phyloP scores from a whole-genome alignment of 805 yeast genomes.

The Zygosaccharomyces gambellarensis region DNA sequence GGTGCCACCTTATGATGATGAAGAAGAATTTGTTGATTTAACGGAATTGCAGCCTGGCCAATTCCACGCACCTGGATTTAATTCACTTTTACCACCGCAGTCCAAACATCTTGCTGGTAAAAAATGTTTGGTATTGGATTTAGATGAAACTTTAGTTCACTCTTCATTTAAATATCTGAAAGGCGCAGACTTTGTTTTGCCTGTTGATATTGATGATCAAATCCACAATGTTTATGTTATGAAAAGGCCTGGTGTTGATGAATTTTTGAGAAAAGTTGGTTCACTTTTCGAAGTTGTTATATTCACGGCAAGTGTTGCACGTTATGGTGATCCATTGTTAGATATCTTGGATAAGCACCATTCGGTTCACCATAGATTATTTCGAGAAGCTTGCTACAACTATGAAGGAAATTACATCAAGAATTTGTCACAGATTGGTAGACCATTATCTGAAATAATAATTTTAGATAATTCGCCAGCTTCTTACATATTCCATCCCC shows the following conservation, averaged over 20 bases:
- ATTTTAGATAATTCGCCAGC: slow-evolving; percentile 98
- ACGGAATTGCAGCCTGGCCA: slow-evolving; percentile 69
- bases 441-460: slow-evolving; percentile 80
- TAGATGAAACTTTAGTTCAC: slow-evolving; percentile 95
- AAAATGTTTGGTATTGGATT: slow-evolving; percentile 84
- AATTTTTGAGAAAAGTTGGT: slow-evolving; percentile 78
- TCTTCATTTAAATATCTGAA: slow-evolving; percentile 88
- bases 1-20: slow-evolving; percentile 24
- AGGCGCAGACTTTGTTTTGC: slow-evolving; percentile 93
- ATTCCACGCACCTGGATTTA: slow-evolving; percentile 58
- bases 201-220: slow-evolving; percentile 92
- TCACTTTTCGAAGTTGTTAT: slow-evolving; percentile 90
- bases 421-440: slow-evolving; percentile 87
- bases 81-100: slow-evolving; percentile 55
- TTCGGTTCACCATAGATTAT: slow-evolving; percentile 82
- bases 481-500: slow-evolving; percentile 96
- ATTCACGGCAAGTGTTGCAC: slow-evolving; percentile 91
- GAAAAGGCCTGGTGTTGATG: slow-evolving; percentile 97
- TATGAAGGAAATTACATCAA: slow-evolving; percentile 94
- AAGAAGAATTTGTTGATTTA: slow-evolving; percentile 49
- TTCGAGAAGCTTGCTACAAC: slow-evolving; percentile 90
- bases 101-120: slow-evolving; percentile 46
- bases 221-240: slow-evolving; percentile 93
- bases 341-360: slow-evolving; percentile 78
- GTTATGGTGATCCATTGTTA: slow-evolving; percentile 93